These are phyloP conservation scores for Fusarium sp. DNA, from an alignment of 2,329 filamentous ascomycete genomes.

Conservation along the genomic window DNA sequence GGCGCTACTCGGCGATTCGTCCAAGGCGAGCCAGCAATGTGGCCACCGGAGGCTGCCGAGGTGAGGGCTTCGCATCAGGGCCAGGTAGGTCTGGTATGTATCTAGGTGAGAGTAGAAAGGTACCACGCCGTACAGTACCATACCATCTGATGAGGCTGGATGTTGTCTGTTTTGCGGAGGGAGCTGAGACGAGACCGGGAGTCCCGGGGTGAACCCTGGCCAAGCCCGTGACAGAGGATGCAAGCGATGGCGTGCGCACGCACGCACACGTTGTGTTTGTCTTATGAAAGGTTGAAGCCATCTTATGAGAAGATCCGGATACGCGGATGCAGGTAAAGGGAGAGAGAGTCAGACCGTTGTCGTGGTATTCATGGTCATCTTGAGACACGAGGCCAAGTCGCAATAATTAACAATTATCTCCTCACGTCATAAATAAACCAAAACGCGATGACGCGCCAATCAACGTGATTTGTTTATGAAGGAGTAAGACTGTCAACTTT, in stretches of 20 bases:
- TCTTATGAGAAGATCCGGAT: not conserved
- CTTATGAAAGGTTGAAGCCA: slow-evolving; percentile 10
- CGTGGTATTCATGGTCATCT: not conserved
- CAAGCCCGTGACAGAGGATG: slow-evolving; percentile 21
- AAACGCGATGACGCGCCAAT: not conserved
- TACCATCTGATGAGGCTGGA: slow-evolving; percentile 27
- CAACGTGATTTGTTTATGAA: not conserved
- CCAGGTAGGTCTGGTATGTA: slow-evolving; percentile 7
- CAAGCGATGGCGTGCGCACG: slow-evolving; percentile 38
- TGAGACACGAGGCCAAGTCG: not conserved
- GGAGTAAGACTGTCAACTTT: slow-evolving; percentile 4
- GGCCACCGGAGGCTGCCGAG: slow-evolving; percentile 33
- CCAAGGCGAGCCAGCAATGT: slow-evolving; percentile 22
- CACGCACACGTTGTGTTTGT: slow-evolving; percentile 17
- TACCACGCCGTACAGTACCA: slow-evolving; percentile 14
- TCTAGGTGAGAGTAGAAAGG: not conserved
- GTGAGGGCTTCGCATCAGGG: slow-evolving; percentile 1
- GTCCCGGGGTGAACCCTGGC: slow-evolving; percentile 38
- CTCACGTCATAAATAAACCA: not conserved
- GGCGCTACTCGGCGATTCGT: slow-evolving; percentile 25
- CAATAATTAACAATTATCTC: not conserved
- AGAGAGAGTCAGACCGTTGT: not conserved
- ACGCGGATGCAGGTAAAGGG: slow-evolving; percentile 1
- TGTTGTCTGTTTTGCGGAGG: slow-evolving; percentile 32
- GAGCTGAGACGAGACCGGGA: slow-evolving; percentile 27